Percentiles rank a stretch among this genome's conserved stretches.
These are phyloP conservation scores for Rhizopogon roseolus DNA, from an alignment of 768 basidiomycete genomes.

Conservation along the genomic window DNA sequence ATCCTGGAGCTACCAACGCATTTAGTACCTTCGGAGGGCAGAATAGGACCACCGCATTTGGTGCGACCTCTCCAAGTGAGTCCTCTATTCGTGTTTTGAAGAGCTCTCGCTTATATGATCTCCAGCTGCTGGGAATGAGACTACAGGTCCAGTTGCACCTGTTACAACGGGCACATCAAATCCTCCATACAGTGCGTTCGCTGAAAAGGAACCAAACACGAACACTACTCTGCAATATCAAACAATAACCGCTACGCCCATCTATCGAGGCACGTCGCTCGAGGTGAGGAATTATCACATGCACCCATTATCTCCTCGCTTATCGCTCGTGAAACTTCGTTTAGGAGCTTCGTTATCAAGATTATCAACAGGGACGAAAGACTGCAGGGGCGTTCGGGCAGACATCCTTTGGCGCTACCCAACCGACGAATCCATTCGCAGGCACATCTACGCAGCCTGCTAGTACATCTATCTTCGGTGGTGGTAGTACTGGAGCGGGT, in stretches of 20 bases:
- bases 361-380: conserved; percentile 72
- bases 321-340: not conserved
- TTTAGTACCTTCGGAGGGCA: conserved; percentile 59
- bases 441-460: conserved; percentile 21
- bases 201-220: conserved; percentile 61
- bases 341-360: conserved; percentile 73
- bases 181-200: conserved; percentile 53
- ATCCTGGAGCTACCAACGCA: conserved; percentile 25
- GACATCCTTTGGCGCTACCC: conserved; percentile 26
- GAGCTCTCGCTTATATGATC: conserved; percentile 5
- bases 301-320: conserved; percentile 5
- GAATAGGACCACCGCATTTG: conserved; percentile 39
- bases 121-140: conserved; percentile 30
- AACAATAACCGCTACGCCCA: conserved; percentile 75
- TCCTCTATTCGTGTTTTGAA: conserved; percentile 6
- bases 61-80: conserved; percentile 30
- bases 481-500: conserved; percentile 4
- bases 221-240: conserved; percentile 63
- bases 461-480: conserved; percentile 26
- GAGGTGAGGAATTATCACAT: conserved; percentile 44
- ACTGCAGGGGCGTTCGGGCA: conserved; percentile 61
- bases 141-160: conserved; percentile 33
- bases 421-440: conserved; percentile 23
- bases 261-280: conserved; percentile 72
- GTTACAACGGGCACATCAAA: conserved; percentile 68